These are phyloP conservation scores for Chytriomyces hyalinus DNA, from an alignment of 192 early-diverging fungal species.

Conservation along the genomic window DNA sequence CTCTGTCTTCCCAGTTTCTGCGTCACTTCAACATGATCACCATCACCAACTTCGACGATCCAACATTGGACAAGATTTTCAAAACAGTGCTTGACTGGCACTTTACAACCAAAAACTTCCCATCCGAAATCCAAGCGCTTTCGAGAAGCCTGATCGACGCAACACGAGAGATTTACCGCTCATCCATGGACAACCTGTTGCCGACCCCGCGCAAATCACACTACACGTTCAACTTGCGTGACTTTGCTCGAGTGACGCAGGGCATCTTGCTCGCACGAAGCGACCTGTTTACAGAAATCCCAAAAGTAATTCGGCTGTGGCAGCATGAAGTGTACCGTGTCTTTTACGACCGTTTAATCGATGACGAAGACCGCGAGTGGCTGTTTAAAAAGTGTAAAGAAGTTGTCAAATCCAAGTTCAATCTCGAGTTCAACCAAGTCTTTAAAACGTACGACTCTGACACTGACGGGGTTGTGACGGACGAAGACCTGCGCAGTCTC, in stretches of 20 bases:
- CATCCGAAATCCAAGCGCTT: slow-evolving; percentile 42
- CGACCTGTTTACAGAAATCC: slow-evolving; percentile 47
- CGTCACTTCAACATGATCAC: slow-evolving; percentile 66
- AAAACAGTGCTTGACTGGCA: slow-evolving; percentile 64
- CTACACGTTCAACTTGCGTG: slow-evolving; percentile 67
- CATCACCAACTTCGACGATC: slow-evolving; percentile 61
- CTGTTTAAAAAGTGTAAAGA: slow-evolving; percentile 50
- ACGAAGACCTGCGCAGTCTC: slow-evolving; percentile 61
- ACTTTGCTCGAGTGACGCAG: slow-evolving; percentile 64
- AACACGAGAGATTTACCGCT: slow-evolving; percentile 58
- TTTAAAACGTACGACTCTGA: slow-evolving; percentile 58
- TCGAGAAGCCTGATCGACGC: slow-evolving; percentile 53
- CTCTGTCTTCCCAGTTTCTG: slow-evolving; percentile 44
- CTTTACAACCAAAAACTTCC: slow-evolving; percentile 57
- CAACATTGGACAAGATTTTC: slow-evolving; percentile 57
- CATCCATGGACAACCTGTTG: slow-evolving; percentile 59
- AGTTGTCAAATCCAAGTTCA: slow-evolving; percentile 52
- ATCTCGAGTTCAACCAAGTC: slow-evolving; percentile 53
- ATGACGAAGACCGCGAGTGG: slow-evolving; percentile 63
- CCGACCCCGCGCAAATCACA: slow-evolving; percentile 68
- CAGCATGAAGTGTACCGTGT: slow-evolving; percentile 65
- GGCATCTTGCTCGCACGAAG: slow-evolving; percentile 55
- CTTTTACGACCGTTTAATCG: slow-evolving; percentile 64
- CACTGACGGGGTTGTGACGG: slow-evolving; percentile 47
- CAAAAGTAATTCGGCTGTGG: slow-evolving; percentile 62